Evolutionary conservation across 2,329 filamentous ascomycete species (phyloP).

Genomic region (Fusarium solani-melongenae): DNA sequence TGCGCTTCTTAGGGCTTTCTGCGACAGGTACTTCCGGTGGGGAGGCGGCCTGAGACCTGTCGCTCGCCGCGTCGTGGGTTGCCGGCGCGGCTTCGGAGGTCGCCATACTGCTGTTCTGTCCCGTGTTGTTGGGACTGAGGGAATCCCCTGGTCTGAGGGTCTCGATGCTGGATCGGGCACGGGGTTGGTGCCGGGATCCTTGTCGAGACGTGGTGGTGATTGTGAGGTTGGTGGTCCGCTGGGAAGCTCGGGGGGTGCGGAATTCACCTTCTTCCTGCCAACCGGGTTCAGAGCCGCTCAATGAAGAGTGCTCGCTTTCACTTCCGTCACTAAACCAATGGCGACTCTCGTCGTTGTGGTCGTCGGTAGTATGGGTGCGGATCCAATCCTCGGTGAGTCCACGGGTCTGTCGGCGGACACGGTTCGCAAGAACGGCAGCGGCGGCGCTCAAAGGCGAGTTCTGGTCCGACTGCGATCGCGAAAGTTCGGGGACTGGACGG

Average conservation of each 20-base stretch:
- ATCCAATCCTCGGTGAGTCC: constrained; percentile 88
- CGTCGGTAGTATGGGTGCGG: constrained; percentile 81
- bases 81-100: constrained; percentile 45
- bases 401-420: constrained; percentile 67
- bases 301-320: constrained; percentile 79
- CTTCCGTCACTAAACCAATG: constrained; percentile 84
- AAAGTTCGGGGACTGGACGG: constrained; percentile 63
- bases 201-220: constrained; percentile 35
- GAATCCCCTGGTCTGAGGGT: constrained; percentile 58
- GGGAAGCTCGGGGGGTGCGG: constrained; percentile 59
- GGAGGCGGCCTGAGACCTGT: constrained; percentile 42
- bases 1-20: constrained; percentile 39
- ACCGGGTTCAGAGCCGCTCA: constrained; percentile 72
- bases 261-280: constrained; percentile 62
- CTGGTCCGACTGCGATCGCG: constrained; percentile 45
- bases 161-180: constrained; percentile 65
- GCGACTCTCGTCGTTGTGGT: constrained; percentile 72
- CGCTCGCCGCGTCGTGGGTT: constrained; percentile 42
- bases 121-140: constrained; percentile 40
- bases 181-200: constrained; percentile 55
- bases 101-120: constrained; percentile 48
- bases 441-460: constrained; percentile 60
- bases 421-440: constrained; percentile 72
- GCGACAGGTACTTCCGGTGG: constrained; percentile 40
- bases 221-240: constrained; percentile 29